These are phyloP conservation scores for Alternaria conjuncta DNA, from an alignment of 2,329 filamentous ascomycete species.

Conservation along the genomic window DNA sequence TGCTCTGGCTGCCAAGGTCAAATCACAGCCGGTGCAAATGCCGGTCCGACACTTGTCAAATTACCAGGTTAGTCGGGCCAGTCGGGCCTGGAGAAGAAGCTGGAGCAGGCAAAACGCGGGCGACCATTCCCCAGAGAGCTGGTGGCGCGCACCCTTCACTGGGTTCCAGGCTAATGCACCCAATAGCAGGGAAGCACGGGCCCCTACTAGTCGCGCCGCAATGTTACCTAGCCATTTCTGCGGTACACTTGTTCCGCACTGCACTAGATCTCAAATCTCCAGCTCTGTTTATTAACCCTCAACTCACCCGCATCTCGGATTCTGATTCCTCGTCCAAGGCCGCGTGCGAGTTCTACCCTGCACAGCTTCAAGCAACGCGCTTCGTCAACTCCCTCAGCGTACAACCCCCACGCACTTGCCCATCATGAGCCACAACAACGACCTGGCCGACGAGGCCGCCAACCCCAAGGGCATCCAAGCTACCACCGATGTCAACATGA, in stretches of 20 bases:
- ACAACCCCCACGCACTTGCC: neutral
- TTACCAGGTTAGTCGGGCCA: neutral
- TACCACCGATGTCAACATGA: slow-evolving; percentile 1
- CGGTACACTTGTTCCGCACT: neutral
- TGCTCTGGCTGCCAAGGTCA: neutral
- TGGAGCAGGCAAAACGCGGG: neutral
- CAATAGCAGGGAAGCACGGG: neutral
- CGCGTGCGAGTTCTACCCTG: neutral
- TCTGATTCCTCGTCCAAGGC: neutral
- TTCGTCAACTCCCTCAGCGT: neutral
- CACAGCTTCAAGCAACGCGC: neutral
- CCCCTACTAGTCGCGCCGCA: neutral
- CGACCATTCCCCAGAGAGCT: neutral
- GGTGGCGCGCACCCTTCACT: neutral
- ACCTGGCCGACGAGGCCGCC: slow-evolving; percentile 1
- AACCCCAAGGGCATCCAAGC: slow-evolving; percentile 1
- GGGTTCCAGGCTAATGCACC: neutral
- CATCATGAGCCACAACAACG: neutral
- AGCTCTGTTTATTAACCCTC: neutral
- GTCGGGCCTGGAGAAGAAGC: neutral
- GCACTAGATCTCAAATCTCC: neutral
- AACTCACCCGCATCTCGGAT: neutral
- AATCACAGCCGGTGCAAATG: neutral
- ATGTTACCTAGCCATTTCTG: neutral
- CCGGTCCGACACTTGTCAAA: slow-evolving; percentile 4